phyloP scores from a whole-genome alignment of 2,329 filamentous ascomycete genomes.

The Fusarium piperis region DNA sequence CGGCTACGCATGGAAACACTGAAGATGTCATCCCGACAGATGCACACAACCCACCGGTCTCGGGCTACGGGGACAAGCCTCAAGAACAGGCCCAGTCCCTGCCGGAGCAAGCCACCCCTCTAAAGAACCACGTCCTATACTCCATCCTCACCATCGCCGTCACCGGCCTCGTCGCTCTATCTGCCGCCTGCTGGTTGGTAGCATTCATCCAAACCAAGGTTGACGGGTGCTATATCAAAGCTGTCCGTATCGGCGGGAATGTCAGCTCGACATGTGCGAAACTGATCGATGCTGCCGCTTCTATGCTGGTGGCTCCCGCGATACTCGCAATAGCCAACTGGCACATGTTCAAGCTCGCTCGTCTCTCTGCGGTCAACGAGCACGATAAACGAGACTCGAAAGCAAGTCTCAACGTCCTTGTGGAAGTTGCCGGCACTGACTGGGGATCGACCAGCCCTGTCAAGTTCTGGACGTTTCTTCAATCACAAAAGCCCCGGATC shows the following conservation, averaged over 20 bases:
- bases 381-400: conserved; percentile 13
- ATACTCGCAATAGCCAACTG: conserved; percentile 16
- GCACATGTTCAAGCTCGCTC: conserved; percentile 32
- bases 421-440: conserved; percentile 24
- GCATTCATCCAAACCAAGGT: conserved; percentile 4
- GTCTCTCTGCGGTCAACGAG: conserved; percentile 24
- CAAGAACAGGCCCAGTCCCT: background rate
- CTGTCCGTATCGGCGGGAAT: conserved; percentile 9
- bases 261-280: conserved; percentile 21
- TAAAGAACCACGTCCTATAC: conserved; percentile 23
- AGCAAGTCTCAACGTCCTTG: conserved; percentile 25
- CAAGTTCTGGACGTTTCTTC: conserved; percentile 21
- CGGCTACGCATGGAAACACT: background rate
- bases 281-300: conserved; percentile 25
- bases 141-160: conserved; percentile 8
- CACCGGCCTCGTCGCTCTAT: background rate
- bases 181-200: conserved; percentile 7
- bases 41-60: background rate
- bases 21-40: background rate
- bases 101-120: background rate
- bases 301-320: conserved; percentile 20
- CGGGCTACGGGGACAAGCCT: background rate
- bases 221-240: conserved; percentile 8
- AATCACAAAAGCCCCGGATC: conserved; percentile 19
- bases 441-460: conserved; percentile 28